Percentiles rank a stretch among this genome's conserved stretches.
These are phyloP conservation scores for Coemansia sp. DNA, from an alignment of 192 early-diverging fungal genomes.

Conservation along the genomic window DNA sequence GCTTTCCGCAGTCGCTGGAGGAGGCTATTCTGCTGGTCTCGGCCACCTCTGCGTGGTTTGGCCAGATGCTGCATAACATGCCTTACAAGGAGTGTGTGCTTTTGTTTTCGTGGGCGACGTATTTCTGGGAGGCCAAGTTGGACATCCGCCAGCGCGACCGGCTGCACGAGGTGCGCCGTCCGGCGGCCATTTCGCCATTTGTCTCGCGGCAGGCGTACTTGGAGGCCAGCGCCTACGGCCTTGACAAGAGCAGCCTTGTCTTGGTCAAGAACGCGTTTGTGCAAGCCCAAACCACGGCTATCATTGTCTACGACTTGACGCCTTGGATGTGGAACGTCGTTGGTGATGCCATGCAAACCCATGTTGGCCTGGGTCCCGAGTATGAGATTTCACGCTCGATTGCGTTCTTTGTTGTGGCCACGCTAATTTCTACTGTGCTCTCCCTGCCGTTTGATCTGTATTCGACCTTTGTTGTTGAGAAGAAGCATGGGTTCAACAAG, in stretches of 20 bases:
- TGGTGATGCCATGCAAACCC: constrained; percentile 51
- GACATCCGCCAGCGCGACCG: constrained; percentile 73
- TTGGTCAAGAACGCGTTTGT: constrained; percentile 62
- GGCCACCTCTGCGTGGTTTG: neutral
- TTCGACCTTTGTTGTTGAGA: constrained; percentile 92
- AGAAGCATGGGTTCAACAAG: constrained; percentile 95
- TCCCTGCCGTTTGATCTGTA: constrained; percentile 80
- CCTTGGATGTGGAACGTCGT: constrained; percentile 69
- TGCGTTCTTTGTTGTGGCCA: constrained; percentile 63
- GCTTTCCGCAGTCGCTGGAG: constrained; percentile 15
- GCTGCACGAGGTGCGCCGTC: constrained; percentile 62
- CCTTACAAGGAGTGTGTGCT: constrained; percentile 82
- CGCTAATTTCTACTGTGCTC: constrained; percentile 58
- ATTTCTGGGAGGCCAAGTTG: constrained; percentile 78
- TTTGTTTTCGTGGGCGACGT: constrained; percentile 65
- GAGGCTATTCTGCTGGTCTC: constrained; percentile 9
- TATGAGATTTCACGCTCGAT: constrained; percentile 84
- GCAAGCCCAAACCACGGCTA: constrained; percentile 63
- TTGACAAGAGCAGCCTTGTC: constrained; percentile 76
- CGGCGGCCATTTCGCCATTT: constrained; percentile 64
- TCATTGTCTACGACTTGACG: constrained; percentile 65
- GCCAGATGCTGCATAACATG: constrained; percentile 33
- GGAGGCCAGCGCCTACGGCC: constrained; percentile 80
- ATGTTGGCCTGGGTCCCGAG: constrained; percentile 57
- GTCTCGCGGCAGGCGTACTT: constrained; percentile 72